Evolutionary conservation across 352 stramenopile genomes (phyloP), one percentile per base, ranked within the genome.

Genomic region (Phytophthora fragariae): DNA sequence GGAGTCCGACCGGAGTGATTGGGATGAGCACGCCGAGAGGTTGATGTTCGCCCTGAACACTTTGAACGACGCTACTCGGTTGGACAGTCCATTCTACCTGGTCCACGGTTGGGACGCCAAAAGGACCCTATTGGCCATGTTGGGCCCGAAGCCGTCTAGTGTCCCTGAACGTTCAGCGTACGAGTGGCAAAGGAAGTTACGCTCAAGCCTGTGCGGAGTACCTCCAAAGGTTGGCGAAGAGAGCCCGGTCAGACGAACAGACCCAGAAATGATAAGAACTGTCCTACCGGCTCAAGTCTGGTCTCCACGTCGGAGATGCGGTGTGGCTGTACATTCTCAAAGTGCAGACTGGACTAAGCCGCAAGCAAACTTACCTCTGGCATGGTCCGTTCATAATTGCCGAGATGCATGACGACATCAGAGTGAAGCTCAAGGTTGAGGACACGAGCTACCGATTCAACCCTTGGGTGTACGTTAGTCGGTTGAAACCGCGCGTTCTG

Each of bases 1-100:
- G 72, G 46, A 76, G 64, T 0, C 53, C 64, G 59, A 46, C 9
- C 72, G 82, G 54, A 59, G 50, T 12, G 79, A 81, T 27, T 86
- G 79, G 65, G 76, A 86, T 1, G 65, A 76, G 0, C 17, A 79
- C 0, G 70, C 65, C 0, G 61, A 77, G 10, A 54, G 50, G 2
- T 37, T 83, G 15, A 76, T 73, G 70, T 74, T 73, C 44, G 59
- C 69, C 0, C 5, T 76, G 15, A 78, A 62, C 27, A 70, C 59
- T 1, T 74, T 57, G 0, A 71, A 62, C 19, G 68, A 76, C n/a
- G 17, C 37, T 1, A 76, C 67, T 0, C 6, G 66, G 9, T 1
- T 62, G 1, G 52, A 47, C 9, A 80, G 58, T 0, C 49, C 73
- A 1, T 74, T 75, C 31, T 76, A 62, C n/a, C 37, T 79, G 14